Evolutionary conservation across 306 rosid species (phyloP).

Genomic region (Rubus parviflorus): DNA sequence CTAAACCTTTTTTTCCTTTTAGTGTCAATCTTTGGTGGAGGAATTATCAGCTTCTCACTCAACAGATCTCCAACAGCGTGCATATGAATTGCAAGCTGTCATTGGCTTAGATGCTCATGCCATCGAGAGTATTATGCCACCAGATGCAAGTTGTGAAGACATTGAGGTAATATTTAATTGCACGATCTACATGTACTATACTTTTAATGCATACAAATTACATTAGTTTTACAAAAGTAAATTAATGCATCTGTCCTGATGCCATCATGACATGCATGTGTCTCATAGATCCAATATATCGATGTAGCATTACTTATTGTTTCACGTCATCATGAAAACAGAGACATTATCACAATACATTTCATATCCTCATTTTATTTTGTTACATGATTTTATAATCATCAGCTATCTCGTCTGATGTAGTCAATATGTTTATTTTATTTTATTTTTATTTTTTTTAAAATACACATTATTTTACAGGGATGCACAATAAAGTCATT

Average conservation of each 20-base stretch:
- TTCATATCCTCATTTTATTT: neutral
- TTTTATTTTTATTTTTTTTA: neutral
- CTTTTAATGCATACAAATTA: neutral
- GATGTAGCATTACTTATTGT: neutral
- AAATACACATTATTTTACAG: neutral
- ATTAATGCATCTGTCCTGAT: neutral
- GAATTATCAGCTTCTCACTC: slow-evolving; percentile 82
- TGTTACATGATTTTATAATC: neutral
- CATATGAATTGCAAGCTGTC: slow-evolving; percentile 83
- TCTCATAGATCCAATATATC: neutral
- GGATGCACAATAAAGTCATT: neutral
- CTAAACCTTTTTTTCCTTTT: slow-evolving; percentile 9
- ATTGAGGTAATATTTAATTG: slow-evolving; percentile 56
- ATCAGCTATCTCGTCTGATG: neutral
- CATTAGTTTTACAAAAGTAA: neutral
- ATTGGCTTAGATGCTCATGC: slow-evolving; percentile 55
- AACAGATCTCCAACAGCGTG: slow-evolving; percentile 91
- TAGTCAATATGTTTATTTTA: neutral
- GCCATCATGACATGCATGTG: neutral
- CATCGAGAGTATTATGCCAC: slow-evolving; percentile 56
- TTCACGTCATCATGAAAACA: neutral
- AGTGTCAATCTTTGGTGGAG: slow-evolving; percentile 85
- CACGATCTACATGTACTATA: slow-evolving; percentile 6
- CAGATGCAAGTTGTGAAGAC: slow-evolving; percentile 81
- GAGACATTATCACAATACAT: neutral